Conservation (phyloP, 352 stramenopile genomes). For the Globisporangium camurandrum region DNA sequence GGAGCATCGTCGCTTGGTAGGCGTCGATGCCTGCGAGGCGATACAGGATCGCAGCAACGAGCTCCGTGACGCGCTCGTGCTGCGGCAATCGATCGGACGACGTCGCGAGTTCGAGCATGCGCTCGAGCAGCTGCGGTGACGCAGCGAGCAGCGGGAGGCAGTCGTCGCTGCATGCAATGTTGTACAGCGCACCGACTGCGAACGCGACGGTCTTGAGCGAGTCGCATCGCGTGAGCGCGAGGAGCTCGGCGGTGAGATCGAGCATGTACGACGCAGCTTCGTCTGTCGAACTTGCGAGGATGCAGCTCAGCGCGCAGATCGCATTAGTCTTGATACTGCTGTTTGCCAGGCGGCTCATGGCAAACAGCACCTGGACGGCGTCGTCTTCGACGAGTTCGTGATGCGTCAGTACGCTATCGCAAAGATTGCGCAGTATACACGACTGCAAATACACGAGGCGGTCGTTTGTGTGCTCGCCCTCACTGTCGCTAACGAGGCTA, state of each 20-base stretch:
- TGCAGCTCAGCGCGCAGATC: conserved; percentile 56
- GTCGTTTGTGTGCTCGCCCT: neutral
- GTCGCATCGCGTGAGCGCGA: conserved; percentile 30
- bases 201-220: conserved; percentile 34
- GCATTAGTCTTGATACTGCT: conserved; percentile 54
- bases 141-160: conserved; percentile 37
- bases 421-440: conserved; percentile 67
- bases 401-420: conserved; percentile 62
- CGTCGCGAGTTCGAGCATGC: conserved; percentile 27
- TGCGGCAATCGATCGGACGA: conserved; percentile 4
- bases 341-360: conserved; percentile 46
- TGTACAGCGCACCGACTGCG: conserved; percentile 60
- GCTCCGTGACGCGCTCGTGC: conserved; percentile 32
- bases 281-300: conserved; percentile 54
- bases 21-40: conserved; percentile 23
- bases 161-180: conserved; percentile 67
- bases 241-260: conserved; percentile 44
- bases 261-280: conserved; percentile 40
- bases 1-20: conserved; percentile 20
- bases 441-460: conserved; percentile 49
- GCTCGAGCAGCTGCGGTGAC: conserved; percentile 25
- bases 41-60: conserved; percentile 53
- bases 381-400: conserved; percentile 62
- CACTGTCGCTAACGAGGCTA: neutral
- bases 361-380: conserved; percentile 39